Base-by-base conservation (phyloP, 2,329 filamentous ascomycete species). In the Exserohilum rostratum region DNA sequence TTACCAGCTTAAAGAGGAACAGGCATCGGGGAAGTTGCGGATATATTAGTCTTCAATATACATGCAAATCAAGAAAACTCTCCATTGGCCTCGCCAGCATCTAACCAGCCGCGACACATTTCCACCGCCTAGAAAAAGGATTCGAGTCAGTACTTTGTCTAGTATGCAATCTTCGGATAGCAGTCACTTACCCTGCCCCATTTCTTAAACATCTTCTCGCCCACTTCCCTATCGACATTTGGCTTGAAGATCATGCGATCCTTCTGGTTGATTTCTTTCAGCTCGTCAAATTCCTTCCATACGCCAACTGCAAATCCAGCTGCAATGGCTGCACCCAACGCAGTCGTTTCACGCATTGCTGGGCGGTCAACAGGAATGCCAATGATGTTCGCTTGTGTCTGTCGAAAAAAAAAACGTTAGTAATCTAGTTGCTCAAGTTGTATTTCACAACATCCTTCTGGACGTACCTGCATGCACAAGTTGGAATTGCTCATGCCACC, bases 401-500 rank as follows among this genome's bases (percentile, higher is more conserved):
- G 53, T 56, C 43, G 25, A 33, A 30, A n/a, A 31, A 50, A 33
- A 30, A n/a, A 31, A 50, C 45, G 54, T 71, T 46, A 66, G 61
- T 46, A 54, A 37, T 37, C 22, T 55, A 30, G 6, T 7, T 12
- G 25, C 20, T 31, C 39, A n/a, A 11, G 31, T 39, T 18, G 29
- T 40, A 34, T 31, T 6, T 37, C 35, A 15, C 1, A 46, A 18
- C 39, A 49, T 15, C 7, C 9, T 46, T 45, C 17, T 25, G 4
- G 4, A 70, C 73, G 65, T 65, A 76, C 74, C 68, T 89, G 91
- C 92, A 96, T 96, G 77, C 88, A 91, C 51, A 96, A 82, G 71
- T 93, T 89, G 10, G 90, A 93, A 76, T 91, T 93, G 67, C 89
- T 92, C 83, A 96, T 90, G 54, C 92, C 92, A 53, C 92, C 92